Evolutionary conservation across 202 grass and related monocot genomes (phyloP), one percentile per base, ranked within the genome.

Genomic region (Musa balbisiana): DNA sequence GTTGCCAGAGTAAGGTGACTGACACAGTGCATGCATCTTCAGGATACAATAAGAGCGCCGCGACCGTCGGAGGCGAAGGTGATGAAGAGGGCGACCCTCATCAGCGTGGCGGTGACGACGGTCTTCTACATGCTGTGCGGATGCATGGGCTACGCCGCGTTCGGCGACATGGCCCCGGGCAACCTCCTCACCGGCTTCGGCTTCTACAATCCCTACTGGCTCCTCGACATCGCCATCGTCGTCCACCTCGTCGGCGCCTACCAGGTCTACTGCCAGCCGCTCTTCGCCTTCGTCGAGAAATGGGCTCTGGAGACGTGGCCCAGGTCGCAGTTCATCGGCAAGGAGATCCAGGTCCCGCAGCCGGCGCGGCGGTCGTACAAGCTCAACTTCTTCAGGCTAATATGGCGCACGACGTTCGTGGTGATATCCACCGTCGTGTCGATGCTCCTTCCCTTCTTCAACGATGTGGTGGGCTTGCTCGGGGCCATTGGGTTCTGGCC

Each of bases 221-320:
- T 97, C 1, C 84, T 97, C 1, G 90, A 93, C 62, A 71, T 93
- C 14, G 93, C 90, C 76, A 85, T 97, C 78, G 91, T 93, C 64
- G 74, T 97, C 75, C 94, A 97, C 14, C 85, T 97, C 20, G 62
- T 89, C n/a, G 94, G 94, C 50, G 94, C 94, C 58, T 97, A 93
- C 65, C 93, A 97, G 90, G 93, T 93, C 16, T 72, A 76, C 33
- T 64, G 84, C 83, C 93, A 97, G 55, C 90, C 93, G 2, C 83
- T 97, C 0, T 97, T 93, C 80, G 88, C 90, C 27, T 97, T 97
- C 56, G 74, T 93, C 8, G 93, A 97, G 88, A 89, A 93, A 67
- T 91, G 88, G 90, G 86, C 86, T 29, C 2, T 11, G 2, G 0
- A 0, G 16, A 17, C 67, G 0, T 70, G 67, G 26, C 67, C 67